phyloP scores from a whole-genome alignment of 495 filamentous ascomycete genomes.

The Hypoxylon perforatum region DNA sequence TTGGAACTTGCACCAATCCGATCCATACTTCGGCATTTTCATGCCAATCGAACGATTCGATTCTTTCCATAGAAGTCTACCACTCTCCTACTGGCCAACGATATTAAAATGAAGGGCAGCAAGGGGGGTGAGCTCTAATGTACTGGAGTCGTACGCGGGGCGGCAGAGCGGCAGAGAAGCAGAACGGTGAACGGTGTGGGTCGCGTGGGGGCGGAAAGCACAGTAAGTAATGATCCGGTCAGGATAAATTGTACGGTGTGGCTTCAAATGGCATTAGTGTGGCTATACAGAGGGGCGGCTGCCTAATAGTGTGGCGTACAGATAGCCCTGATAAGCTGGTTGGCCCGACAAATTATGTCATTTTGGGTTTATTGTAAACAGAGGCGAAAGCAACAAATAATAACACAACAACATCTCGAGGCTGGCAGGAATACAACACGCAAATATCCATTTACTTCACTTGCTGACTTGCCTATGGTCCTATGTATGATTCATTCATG shows the following conservation, averaged over 20 bases:
- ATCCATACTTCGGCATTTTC: conserved; percentile 13
- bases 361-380: conserved; percentile 29
- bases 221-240: no score
- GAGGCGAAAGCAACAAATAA: neutral
- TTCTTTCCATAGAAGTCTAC: conserved; percentile 7
- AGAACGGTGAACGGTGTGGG: no score
- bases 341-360: conserved; percentile 46
- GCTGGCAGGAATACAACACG: neutral
- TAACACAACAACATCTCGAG: conserved; percentile 18
- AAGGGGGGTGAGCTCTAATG: no score
- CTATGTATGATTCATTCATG: neutral
- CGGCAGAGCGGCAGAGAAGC: no score
- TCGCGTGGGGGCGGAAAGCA: no score
- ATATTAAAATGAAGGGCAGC: neutral
- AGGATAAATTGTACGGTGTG: no score
- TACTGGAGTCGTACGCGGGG: no score
- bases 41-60: conserved; percentile 10
- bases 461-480: neutral
- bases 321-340: conserved; percentile 13
- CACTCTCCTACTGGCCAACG: neutral
- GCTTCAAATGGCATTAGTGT: neutral
- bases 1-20: no score
- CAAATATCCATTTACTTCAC: neutral
- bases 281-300: neutral
- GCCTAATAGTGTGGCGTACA: neutral